A percentile compares a stretch with the other conserved stretches of the same genome.
Conservation (phyloP, 345 rosid genomes). For the Rhodamnia rubescens region DNA sequence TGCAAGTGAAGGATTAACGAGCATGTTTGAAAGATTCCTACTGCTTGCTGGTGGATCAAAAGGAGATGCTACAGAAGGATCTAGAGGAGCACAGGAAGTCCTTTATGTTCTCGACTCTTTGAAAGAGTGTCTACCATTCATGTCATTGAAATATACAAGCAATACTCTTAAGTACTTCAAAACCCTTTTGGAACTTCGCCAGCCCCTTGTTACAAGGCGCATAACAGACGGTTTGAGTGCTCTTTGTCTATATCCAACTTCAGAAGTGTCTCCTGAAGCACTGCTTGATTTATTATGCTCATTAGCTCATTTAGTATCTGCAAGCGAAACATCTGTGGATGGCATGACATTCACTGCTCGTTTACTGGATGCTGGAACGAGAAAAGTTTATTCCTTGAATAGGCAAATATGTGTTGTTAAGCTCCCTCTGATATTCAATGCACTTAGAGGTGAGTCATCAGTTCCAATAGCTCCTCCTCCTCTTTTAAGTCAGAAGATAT, state of each 20-base stretch:
- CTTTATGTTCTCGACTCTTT: slow-evolving; percentile 54
- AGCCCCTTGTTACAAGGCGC: slow-evolving; percentile 57
- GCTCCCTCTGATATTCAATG: slow-evolving; percentile 59
- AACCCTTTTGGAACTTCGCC: slow-evolving; percentile 46
- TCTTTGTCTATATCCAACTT: slow-evolving; percentile 39
- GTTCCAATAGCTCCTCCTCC: neutral
- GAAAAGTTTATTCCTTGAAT: slow-evolving; percentile 49
- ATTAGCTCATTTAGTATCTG: slow-evolving; percentile 40
- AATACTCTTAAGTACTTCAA: slow-evolving; percentile 50
- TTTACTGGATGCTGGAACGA: slow-evolving; percentile 66
- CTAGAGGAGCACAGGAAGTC: slow-evolving; percentile 73
- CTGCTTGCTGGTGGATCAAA: slow-evolving; percentile 63
- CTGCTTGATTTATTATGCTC: slow-evolving; percentile 53
- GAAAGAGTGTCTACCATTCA: slow-evolving; percentile 67
- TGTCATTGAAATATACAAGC: slow-evolving; percentile 46
- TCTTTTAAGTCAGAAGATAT: neutral
- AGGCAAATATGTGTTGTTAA: slow-evolving; percentile 56
- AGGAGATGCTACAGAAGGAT: slow-evolving; percentile 29
- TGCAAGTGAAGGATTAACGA: slow-evolving; percentile 68
- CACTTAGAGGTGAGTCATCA: slow-evolving; percentile 59
- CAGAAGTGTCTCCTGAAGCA: slow-evolving; percentile 53
- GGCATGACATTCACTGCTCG: slow-evolving; percentile 65
- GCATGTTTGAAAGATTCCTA: slow-evolving; percentile 52
- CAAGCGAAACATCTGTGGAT: slow-evolving; percentile 59
- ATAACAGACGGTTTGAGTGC: slow-evolving; percentile 59